A percentile compares a stretch with the other conserved stretches of the same genome.
phyloP scores from a whole-genome alignment of 2,329 filamentous ascomycete genomes.

The Pyricularia pennisetigena region DNA sequence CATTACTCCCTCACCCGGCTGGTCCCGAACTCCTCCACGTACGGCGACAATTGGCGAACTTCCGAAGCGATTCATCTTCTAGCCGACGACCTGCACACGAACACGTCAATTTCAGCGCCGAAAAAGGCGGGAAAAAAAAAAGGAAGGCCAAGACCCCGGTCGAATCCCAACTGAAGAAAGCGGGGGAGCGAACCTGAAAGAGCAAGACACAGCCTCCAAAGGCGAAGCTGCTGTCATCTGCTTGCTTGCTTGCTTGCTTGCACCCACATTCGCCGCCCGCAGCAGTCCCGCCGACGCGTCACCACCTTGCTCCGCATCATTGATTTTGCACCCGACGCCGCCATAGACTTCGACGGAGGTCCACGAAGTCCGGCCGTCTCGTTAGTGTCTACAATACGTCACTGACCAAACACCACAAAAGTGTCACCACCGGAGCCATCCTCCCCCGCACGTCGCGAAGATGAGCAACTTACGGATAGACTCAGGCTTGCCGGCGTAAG shows the following conservation, averaged over 20 bases:
- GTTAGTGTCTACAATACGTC: background rate
- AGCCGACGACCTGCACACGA: background rate
- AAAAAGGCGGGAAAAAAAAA: background rate
- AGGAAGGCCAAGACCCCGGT: background rate
- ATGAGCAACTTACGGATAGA: conserved; percentile 43
- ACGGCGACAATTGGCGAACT: background rate
- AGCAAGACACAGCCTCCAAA: conserved; percentile 6
- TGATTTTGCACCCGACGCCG: background rate
- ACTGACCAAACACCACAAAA: background rate
- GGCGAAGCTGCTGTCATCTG: conserved; percentile 3
- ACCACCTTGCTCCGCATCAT: background rate
- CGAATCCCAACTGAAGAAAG: background rate
- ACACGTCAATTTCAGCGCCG: background rate
- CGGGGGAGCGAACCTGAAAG: conserved; percentile 5
- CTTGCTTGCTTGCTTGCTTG: background rate
- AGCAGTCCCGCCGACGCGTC: background rate
- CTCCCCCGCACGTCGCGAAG: conserved; percentile 3
- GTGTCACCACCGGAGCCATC: background rate
- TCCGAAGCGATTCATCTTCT: background rate
- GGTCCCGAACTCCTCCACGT: background rate
- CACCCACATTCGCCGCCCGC: background rate
- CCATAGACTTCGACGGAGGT: background rate
- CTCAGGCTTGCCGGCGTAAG: conserved; percentile 54
- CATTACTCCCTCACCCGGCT: background rate
- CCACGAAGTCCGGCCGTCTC: background rate